phyloP scores from a whole-genome alignment of 2,329 filamentous ascomycete genomes.

The Penicillium sp. region DNA sequence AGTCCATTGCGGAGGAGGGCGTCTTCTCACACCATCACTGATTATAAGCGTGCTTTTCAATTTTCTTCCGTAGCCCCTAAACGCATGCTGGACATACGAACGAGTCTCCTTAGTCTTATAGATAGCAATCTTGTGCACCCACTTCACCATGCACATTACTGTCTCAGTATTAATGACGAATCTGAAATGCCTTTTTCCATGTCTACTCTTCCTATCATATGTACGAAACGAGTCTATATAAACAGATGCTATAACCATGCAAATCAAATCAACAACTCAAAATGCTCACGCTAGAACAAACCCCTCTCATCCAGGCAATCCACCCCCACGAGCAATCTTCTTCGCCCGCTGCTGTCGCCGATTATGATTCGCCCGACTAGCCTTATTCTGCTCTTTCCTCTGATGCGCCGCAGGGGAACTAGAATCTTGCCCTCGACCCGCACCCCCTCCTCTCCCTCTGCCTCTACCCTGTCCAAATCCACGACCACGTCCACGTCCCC shows the following conservation, averaged over 20 bases:
- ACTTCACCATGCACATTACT: not conserved
- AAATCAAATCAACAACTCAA: not conserved
- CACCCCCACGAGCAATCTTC: slow-evolving; percentile 64
- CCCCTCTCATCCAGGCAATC: slow-evolving; percentile 34
- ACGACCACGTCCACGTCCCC: slow-evolving; percentile 54
- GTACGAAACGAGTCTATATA: not conserved
- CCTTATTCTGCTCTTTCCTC: slow-evolving; percentile 81
- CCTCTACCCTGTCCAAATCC: slow-evolving; percentile 57
- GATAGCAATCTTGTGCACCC: slow-evolving; percentile 6
- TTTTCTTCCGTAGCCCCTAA: not conserved
- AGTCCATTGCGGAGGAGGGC: slow-evolving; percentile 40
- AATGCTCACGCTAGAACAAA: not conserved
- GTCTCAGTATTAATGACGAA: slow-evolving; percentile 13
- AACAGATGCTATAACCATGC: not conserved
- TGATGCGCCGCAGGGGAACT: slow-evolving; percentile 72
- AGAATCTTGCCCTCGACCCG: slow-evolving; percentile 43
- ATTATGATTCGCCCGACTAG: slow-evolving; percentile 83
- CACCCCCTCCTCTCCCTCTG: not conserved
- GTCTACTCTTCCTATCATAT: not conserved
- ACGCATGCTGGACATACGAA: slow-evolving; percentile 7
- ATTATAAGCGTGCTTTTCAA: not conserved
- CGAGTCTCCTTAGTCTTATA: slow-evolving; percentile 6
- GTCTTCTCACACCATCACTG: slow-evolving; percentile 38
- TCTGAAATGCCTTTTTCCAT: slow-evolving; percentile 1
- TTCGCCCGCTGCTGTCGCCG: slow-evolving; percentile 70